Conservation (phyloP, 2,329 filamentous ascomycete species). For the Chlorencoelia australis region DNA sequence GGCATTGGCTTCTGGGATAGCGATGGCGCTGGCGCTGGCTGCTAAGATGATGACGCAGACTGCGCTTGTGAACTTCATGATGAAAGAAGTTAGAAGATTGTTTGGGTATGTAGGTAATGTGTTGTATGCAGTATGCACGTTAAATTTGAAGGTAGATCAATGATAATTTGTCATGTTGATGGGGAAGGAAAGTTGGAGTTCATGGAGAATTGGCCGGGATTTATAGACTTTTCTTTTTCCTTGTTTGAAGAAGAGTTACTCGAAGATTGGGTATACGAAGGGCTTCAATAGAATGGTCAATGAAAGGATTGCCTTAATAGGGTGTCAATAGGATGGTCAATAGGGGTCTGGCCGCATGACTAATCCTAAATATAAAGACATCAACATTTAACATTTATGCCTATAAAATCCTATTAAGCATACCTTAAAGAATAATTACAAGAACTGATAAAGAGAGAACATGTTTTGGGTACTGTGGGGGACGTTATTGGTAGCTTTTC, state of each 20-base stretch:
- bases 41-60: conserved; percentile 6
- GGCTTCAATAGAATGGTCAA: too few relatives aligned
- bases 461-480: neutral
- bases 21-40: conserved; percentile 3
- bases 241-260: too few relatives aligned
- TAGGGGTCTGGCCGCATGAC: neutral
- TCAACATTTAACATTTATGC: too few relatives aligned
- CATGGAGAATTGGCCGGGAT: too few relatives aligned
- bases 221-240: too few relatives aligned
- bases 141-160: too few relatives aligned
- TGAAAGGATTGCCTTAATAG: neutral
- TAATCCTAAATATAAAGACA: neutral
- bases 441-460: neutral
- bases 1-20: conserved; percentile 6
- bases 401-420: too few relatives aligned
- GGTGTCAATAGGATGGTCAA: neutral
- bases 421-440: neutral
- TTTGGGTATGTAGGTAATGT: too few relatives aligned
- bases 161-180: too few relatives aligned
- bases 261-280: too few relatives aligned
- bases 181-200: too few relatives aligned
- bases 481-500: neutral
- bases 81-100: neutral
- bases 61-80: conserved; percentile 9
- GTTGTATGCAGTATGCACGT: conserved; percentile 1